Evolutionary conservation across 2,329 filamentous ascomycete species (phyloP).

Genomic region (Sporothrix brasiliensis): DNA sequence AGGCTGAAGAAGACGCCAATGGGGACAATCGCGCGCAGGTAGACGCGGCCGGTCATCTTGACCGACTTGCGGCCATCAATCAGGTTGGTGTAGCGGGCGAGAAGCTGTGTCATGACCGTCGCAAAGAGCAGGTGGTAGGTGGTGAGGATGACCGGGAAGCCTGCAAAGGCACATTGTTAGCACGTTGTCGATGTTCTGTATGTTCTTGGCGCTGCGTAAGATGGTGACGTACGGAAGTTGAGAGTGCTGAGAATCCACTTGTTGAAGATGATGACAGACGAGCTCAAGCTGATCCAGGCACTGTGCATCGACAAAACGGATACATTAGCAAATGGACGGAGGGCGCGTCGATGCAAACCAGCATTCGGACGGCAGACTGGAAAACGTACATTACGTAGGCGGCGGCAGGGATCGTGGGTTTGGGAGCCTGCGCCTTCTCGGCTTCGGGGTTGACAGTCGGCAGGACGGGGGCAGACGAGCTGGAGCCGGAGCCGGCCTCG

Average conservation of each 20-base stretch:
- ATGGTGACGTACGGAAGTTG: constrained; percentile 68
- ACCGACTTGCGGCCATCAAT: constrained; percentile 95
- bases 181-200: no score
- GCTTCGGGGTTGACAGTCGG: constrained; percentile 77
- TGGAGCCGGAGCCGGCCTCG: constrained; percentile 51
- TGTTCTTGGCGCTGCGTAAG: neutral
- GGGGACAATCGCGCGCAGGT: constrained; percentile 88
- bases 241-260: constrained; percentile 93
- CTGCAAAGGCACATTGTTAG: constrained; percentile 46
- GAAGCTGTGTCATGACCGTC: constrained; percentile 88
- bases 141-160: constrained; percentile 78
- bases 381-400: constrained; percentile 72
- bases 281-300: constrained; percentile 89
- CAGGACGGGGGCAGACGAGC: constrained; percentile 59
- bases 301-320: constrained; percentile 50
- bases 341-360: neutral
- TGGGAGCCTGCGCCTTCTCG: constrained; percentile 69
- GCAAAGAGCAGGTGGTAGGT: constrained; percentile 96
- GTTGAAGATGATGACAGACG: constrained; percentile 97
- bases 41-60: constrained; percentile 94
- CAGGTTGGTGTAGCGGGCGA: constrained; percentile 84
- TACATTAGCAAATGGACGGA: neutral
- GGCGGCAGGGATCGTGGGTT: constrained; percentile 72
- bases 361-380: neutral
- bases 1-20: constrained; percentile 96